Evolutionary conservation across 2,329 filamentous ascomycete genomes (phyloP).

Genomic region (Ceratocystis huliohia): DNA sequence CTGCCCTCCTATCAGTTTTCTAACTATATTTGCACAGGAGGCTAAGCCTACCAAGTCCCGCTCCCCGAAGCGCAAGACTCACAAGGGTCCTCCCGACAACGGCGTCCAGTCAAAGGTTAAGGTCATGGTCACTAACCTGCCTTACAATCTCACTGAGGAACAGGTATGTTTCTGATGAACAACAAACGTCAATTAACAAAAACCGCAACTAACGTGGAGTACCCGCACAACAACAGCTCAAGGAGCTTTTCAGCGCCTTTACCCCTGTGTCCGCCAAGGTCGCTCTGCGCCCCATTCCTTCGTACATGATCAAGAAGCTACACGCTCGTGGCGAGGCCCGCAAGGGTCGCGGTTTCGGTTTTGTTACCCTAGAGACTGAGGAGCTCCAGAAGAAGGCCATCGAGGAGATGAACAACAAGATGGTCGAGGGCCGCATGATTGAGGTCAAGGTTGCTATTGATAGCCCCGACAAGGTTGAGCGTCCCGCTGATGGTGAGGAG

Average conservation of each 20-base stretch:
- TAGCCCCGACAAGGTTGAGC: slow-evolving; percentile 89
- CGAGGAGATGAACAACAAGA: slow-evolving; percentile 96
- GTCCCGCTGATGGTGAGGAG: slow-evolving; percentile 56
- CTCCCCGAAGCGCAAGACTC: slow-evolving; percentile 39
- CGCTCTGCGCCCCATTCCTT: slow-evolving; percentile 91
- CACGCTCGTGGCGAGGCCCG: slow-evolving; percentile 94
- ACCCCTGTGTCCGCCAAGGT: slow-evolving; percentile 94
- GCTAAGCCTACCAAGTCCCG: slow-evolving; percentile 43
- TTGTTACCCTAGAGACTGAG: slow-evolving; percentile 90
- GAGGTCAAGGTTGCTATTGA: slow-evolving; percentile 99
- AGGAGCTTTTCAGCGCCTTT: slow-evolving; percentile 92
- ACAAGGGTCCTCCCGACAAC: slow-evolving; percentile 80
- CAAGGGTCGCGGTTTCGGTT: slow-evolving; percentile 98
- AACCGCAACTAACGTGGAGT: slow-evolving; percentile 17
- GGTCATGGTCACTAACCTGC: slow-evolving; percentile 99
- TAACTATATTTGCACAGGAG: slow-evolving; percentile 31
- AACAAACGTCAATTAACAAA: not conserved
- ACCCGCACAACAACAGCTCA: slow-evolving; percentile 49
- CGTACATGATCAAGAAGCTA: slow-evolving; percentile 99
- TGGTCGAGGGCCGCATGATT: slow-evolving; percentile 96
- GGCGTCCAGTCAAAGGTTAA: slow-evolving; percentile 98
- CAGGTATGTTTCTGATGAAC: slow-evolving; percentile 48
- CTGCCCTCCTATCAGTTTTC: not conserved
- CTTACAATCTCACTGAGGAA: slow-evolving; percentile 94
- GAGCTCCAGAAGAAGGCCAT: slow-evolving; percentile 97